Evolutionary conservation across 2,329 filamentous ascomycete genomes (phyloP), one percentile per base, ranked within the genome.

Genomic region (Talaromyces atroroseus): DNA sequence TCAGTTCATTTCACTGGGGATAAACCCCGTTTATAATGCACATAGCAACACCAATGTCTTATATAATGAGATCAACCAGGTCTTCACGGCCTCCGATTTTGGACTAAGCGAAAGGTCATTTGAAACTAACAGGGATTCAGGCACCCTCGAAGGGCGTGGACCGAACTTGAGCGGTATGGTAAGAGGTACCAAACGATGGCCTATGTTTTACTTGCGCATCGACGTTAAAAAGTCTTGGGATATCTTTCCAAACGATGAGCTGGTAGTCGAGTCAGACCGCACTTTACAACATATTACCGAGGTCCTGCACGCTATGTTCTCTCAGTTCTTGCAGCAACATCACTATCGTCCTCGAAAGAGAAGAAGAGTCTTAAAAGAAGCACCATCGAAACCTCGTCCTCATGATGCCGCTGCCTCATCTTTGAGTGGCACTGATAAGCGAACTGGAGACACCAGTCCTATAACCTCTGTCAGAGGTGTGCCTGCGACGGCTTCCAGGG

Each of bases 191-290:
- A 90, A 96, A 65, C 82, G 84, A 51, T 94, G 90, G 85, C 91
- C 92, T 0, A 92, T 92, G 85, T 97, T 96, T 65, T 88, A 86
- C 63, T 73, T 97, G n/a, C 83, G 83, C 26, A 81, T 96, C 36
- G 73, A 78, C 2, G 64, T 80, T 11, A 71, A 76, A n/a, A 68
- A 72, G 18, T 55, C 79, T 12, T 66, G 82, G 1, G 59, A 57
- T 8, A 53, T 67, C 3, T 55, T 58, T 10, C 74, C 80, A 52
- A 75, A 80, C 12, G 74, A 76, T 26, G 68, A 69, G 52, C 29
- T 56, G 23, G 52, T 61, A 36, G 63, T 66, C 3, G 68, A 67
- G 32, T 67, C 69, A 20, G 64, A 75, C 1, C 76, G 73, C 40
- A 74, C 74, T 12, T 60, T 90, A n/a, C 76, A 80, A 24, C 71